phyloP scores from a whole-genome alignment of 1,284 basidiomycete species.

The Meira nashicola region DNA sequence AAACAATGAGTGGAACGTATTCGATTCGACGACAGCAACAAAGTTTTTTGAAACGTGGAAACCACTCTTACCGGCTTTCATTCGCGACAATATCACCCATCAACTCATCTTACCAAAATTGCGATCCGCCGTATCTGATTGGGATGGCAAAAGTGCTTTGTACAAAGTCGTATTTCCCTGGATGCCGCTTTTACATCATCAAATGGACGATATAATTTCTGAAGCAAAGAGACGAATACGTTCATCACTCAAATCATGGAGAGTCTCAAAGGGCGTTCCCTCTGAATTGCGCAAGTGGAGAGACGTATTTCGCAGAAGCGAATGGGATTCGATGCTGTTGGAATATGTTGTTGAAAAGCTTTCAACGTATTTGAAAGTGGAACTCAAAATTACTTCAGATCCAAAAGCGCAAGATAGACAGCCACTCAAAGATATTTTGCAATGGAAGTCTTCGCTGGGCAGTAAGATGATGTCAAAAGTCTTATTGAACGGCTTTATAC shows the following conservation, averaged over 20 bases:
- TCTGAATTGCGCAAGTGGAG: conserved; percentile 28
- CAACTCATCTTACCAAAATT: conserved; percentile 92
- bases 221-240: conserved; percentile 82
- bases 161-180: conserved; percentile 88
- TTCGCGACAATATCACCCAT: conserved; percentile 89
- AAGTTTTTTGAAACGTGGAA: conserved; percentile 83
- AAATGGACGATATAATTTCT: conserved; percentile 69
- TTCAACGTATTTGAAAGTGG: conserved; percentile 69
- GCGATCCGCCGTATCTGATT: conserved; percentile 73
- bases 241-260: conserved; percentile 72
- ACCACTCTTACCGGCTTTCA: conserved; percentile 77
- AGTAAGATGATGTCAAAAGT: conserved; percentile 30
- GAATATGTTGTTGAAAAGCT: conserved; percentile 88
- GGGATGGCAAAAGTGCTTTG: conserved; percentile 57
- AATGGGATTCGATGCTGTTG: conserved; percentile 87
- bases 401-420: conserved; percentile 66
- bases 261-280: conserved; percentile 17
- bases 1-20: conserved; percentile 80
- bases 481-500: conserved; percentile 81
- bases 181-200: conserved; percentile 73
- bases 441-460: conserved; percentile 72
- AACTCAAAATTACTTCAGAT: conserved; percentile 81
- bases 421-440: conserved; percentile 65
- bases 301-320: conserved; percentile 49
- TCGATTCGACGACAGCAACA: conserved; percentile 69